Base-by-base conservation (phyloP, 192 early-diverging fungal genomes). In the Entrophospora sp. region DNA sequence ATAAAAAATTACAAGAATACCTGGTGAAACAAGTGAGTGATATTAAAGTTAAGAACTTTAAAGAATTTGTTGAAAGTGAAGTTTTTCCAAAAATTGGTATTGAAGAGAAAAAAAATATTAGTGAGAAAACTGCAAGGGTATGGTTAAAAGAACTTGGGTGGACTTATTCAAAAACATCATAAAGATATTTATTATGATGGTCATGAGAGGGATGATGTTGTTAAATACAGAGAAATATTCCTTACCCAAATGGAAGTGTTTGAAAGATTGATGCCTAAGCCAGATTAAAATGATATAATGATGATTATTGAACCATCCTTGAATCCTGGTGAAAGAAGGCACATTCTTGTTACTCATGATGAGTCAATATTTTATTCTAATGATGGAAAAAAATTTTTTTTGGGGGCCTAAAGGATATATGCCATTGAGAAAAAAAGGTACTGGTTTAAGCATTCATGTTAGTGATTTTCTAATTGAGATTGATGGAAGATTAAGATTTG, bases 161-260 rank as follows among this genome's bases (percentile, higher is more conserved):
- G 35, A n/a, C 35, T 36, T 58, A 58, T n/a, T 18, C 8, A 58
- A 58, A 22, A 34, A 6, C 18, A 58, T 22, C 37, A 16, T 28
- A 44, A 61, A 30, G 44, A 43, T 12, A 48, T 48, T 6, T 48
- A n/a, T 36, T 49, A 35, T 63, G 44, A 63, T 48, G 43, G 27
- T 28, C 28, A 62, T 32, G 43, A 62, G 14, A 40, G 43, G 27
- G 28, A 43, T 4, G 43, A 62, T 45, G 60, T 62, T 10, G 31
- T 62, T 4, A 16, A 5, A 20, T 45, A 45, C 14, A 3, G 24
- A 31, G 12, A 13, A 14, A 45, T 9, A 16, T 45, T 46, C 25
- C 20, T 4, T 8, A 34, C n/a, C 16, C 36, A 20, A 34, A 38
- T 59, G 6, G 12, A n/a, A 16, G 10, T 5, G 14, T 59, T 24